Base-by-base conservation (phyloP, 768 basidiomycete genomes). In the Tephrocybe sp. region DNA sequence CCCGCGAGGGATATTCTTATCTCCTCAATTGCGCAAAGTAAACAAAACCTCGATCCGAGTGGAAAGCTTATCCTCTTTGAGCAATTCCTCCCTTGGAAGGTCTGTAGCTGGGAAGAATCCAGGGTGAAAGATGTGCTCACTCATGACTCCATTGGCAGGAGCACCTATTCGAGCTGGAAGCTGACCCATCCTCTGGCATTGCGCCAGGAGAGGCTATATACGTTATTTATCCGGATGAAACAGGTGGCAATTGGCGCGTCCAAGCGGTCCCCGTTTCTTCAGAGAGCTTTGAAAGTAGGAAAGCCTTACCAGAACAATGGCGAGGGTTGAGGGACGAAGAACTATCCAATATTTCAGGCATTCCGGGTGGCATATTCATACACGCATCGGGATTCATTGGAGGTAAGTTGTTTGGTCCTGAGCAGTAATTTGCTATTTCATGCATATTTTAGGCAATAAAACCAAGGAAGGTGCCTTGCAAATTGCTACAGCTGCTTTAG, bases 351-450 rank as follows among this genome's bases (percentile, higher is more conserved):
- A 69, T 80, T 6, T 82, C 82, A 13, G 91, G 92, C 2, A 83
- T 98, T 53, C 79, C 82, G 0, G 92, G 86, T 1, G 79, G 95
- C 45, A 82, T 97, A 48, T 99, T 99, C 62, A 84, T 95, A 20
- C 97, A 99, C 69, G 92, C 95, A 1, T 89, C 87, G 52, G 97
- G 97, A 7, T 99, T 99, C 67, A 98, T 94, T 62, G 97, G 97
- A 61, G 94, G 94, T 85, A 55, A 54, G 80, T 48, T 30, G 50
- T 44, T 16, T 48, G 52, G 49, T 10, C 40, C 46, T 39, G 5
- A 23, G 23, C 23, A 26, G 50, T 48, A 48, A 47, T 55, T 20
- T 17, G 32, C 32, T 26, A n/a, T 36, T 31, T 23, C 32, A 43
- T 17, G 26, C 34, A 12, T 23, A 17, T 33, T 43, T 26, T 56